A percentile compares a stretch with the other conserved stretches of the same genome.
These are phyloP conservation scores for Flaveria linearis DNA, from an alignment of 129 eudicot species.

Conservation along the genomic window DNA sequence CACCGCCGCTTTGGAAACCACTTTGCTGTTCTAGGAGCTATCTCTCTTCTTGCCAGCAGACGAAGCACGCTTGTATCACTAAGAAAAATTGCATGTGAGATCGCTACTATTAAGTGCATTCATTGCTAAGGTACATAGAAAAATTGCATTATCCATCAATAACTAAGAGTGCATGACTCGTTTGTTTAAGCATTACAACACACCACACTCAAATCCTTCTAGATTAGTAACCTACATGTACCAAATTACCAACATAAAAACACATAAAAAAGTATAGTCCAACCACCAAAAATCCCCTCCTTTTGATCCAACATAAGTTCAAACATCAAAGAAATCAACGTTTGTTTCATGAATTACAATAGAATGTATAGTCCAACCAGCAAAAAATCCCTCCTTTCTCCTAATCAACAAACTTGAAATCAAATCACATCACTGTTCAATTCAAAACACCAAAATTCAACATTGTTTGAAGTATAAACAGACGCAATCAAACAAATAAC, in stretches of 20 bases:
- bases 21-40: slow-evolving; percentile 61
- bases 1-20: slow-evolving; percentile 52
- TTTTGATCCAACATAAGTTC: slow-evolving; percentile 18
- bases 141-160: slow-evolving; percentile 16
- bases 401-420: background rate
- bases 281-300: no score
- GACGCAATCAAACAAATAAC: background rate
- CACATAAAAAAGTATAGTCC: background rate
- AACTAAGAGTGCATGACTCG: background rate
- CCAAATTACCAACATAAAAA: background rate
- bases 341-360: background rate
- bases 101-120: slow-evolving; percentile 22
- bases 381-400: background rate
- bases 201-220: background rate
- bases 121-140: background rate
- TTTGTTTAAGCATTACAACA: background rate
- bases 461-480: background rate
- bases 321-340: slow-evolving; percentile 3
- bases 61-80: slow-evolving; percentile 59
- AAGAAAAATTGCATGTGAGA: slow-evolving; percentile 23
- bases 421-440: background rate
- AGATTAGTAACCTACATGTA: background rate
- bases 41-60: slow-evolving; percentile 71
- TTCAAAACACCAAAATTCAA: slow-evolving; percentile 25
- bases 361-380: slow-evolving; percentile 3